Conservation (phyloP, 805 yeast genomes). For the Zygosaccharomyces bailii region DNA sequence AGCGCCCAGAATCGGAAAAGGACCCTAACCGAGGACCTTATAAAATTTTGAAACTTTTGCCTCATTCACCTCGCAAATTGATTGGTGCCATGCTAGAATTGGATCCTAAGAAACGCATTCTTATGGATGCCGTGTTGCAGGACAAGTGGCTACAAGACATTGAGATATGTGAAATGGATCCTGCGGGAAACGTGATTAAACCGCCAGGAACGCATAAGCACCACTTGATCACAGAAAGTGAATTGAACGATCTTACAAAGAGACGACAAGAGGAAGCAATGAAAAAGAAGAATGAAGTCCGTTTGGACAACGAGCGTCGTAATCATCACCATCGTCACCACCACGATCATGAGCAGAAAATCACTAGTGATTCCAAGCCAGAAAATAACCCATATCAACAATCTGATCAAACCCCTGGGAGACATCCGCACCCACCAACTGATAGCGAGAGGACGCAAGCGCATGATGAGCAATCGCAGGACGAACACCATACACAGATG, state of each 20-base stretch:
- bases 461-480: not conserved
- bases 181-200: conserved; percentile 24
- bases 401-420: not conserved
- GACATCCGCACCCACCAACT: not conserved
- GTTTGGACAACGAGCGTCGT: conserved; percentile 1
- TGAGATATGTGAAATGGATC: conserved; percentile 45
- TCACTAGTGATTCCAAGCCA: not conserved
- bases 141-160: conserved; percentile 61
- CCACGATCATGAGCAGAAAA: conserved; percentile 5
- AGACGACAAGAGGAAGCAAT: conserved; percentile 32
- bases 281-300: conserved; percentile 21
- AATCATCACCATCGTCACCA: conserved; percentile 12
- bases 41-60: conserved; percentile 66
- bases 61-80: conserved; percentile 58
- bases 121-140: conserved; percentile 51
- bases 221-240: conserved; percentile 66
- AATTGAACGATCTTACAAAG: conserved; percentile 43
- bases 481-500: not conserved
- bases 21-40: conserved; percentile 63
- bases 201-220: conserved; percentile 50
- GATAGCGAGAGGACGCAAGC: not conserved
- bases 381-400: not conserved
- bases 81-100: conserved; percentile 64
- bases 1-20: conserved; percentile 39
- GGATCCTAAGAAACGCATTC: conserved; percentile 54